Evolutionary conservation across 2,329 filamentous ascomycete species (phyloP), one percentile per base, ranked within the genome.

Genomic region (Trichophyton verrucosum): DNA sequence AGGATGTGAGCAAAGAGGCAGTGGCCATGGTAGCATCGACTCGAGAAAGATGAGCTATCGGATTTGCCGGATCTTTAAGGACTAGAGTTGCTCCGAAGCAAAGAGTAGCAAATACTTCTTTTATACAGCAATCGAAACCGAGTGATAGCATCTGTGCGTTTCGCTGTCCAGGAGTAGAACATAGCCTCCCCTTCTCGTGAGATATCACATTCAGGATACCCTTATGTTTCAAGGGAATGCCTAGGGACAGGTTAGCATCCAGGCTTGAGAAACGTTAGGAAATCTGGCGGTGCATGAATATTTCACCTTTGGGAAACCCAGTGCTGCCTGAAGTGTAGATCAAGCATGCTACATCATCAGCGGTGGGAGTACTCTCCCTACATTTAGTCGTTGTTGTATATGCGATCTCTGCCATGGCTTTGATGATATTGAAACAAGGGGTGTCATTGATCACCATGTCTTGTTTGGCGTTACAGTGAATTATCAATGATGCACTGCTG

Each of bases 41-140:
- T 1, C 30, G 33, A 2, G 57, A 55, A 1, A 78, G 63, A 36
- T 74, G 70, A 0, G 60, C 62, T 40, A 77, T 71, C 0, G 69
- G 66, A 11, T 73, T 64, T 1, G 59, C 51, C 0, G 15, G 40
- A 20, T 67, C 61, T 0, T 49, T 40, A 1, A 78, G 66, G 0
- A 76, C 68, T 1, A 78, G 66, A 0, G 75, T 75, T 0, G 71
- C 71, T 0, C 76, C 76, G 59, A 76, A 73, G 17, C 66, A 67
- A 0, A 78, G 65, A 0, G 75, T 66, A 0, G 73, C 73, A 60
- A 78, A 77, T 0, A 75, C 69, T 60, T 75, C 77, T 38, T 75
- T 70, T 8, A 79, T 75, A 59, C 70, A 72, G n/a, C 73, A 75
- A 63, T 79, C 77, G 60, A 80, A 80, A 0, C 66, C 73, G 0